phyloP scores from a whole-genome alignment of 2,329 filamentous ascomycete species.

The Clonostachys rhizophaga region DNA sequence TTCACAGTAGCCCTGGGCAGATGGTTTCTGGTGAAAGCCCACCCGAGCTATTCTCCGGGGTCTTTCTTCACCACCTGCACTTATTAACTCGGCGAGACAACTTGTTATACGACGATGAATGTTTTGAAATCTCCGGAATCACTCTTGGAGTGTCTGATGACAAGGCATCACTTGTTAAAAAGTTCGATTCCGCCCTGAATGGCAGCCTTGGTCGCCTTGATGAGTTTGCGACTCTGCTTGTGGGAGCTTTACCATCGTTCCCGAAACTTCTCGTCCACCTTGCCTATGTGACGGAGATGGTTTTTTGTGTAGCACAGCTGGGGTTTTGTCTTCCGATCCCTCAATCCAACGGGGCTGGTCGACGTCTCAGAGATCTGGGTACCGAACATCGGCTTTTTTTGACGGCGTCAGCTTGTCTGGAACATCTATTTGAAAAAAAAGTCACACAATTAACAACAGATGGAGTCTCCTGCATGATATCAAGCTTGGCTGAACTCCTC shows the following conservation, averaged over 20 bases:
- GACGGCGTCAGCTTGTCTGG: constrained; percentile 33
- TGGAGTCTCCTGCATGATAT: constrained; percentile 29
- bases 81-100: constrained; percentile 12
- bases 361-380: constrained; percentile 13
- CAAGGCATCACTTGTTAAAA: constrained; percentile 28
- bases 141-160: constrained; percentile 4
- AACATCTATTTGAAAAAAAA: constrained; percentile 47
- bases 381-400: constrained; percentile 37
- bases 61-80: constrained; percentile 40
- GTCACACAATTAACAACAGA: constrained; percentile 46
- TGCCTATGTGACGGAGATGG: constrained; percentile 20
- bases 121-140: background rate
- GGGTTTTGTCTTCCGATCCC: too few species aligned
- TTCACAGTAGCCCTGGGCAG: constrained; percentile 13
- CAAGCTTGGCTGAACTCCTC: constrained; percentile 37
- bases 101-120: background rate
- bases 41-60: constrained; percentile 15
- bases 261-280: constrained; percentile 43
- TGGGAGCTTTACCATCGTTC: constrained; percentile 31
- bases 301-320: too few species aligned
- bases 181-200: constrained; percentile 33
- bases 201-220: constrained; percentile 37
- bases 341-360: too few species aligned
- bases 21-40: constrained; percentile 6
- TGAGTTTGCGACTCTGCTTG: constrained; percentile 33